Conservation (phyloP, 2,329 filamentous ascomycete species). For the Magnaporthiopsis rhizophila region DNA sequence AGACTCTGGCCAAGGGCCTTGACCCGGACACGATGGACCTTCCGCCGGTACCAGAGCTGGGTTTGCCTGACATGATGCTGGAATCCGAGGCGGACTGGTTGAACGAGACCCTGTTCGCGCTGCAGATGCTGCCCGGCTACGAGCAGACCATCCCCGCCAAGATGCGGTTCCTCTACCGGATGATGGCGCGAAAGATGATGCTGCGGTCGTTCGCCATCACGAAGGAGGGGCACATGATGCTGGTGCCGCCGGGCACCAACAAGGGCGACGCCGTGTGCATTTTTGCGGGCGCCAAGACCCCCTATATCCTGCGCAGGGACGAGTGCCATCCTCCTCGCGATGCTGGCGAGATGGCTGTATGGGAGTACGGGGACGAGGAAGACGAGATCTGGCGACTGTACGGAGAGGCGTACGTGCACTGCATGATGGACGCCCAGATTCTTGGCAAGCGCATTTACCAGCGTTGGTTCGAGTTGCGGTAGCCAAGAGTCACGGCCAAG, state of each 20-base stretch:
- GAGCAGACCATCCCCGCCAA: background rate
- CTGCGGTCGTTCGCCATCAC: background rate
- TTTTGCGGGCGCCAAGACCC: constrained; percentile 1
- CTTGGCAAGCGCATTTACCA: background rate
- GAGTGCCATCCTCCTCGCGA: no score
- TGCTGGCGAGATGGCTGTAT: no score
- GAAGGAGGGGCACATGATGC: background rate
- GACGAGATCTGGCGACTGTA: background rate
- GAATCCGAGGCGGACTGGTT: background rate
- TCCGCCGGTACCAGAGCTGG: background rate
- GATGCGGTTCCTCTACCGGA: background rate
- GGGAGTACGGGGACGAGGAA: background rate
- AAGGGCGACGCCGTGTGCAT: constrained; percentile 1
- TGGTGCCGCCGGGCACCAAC: background rate
- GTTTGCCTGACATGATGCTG: background rate
- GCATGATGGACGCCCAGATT: constrained; percentile 1
- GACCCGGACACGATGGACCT: background rate
- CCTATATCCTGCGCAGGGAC: background rate
- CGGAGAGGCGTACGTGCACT: constrained; percentile 2
- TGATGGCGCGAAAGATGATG: background rate
- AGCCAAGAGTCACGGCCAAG: no score
- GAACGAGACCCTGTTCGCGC: background rate
- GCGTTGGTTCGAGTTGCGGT: background rate
- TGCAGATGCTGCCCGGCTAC: background rate
- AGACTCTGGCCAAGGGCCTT: background rate